These are phyloP conservation scores for Leptographium galeiforme DNA, from an alignment of 2,329 filamentous ascomycete species.

Conservation along the genomic window DNA sequence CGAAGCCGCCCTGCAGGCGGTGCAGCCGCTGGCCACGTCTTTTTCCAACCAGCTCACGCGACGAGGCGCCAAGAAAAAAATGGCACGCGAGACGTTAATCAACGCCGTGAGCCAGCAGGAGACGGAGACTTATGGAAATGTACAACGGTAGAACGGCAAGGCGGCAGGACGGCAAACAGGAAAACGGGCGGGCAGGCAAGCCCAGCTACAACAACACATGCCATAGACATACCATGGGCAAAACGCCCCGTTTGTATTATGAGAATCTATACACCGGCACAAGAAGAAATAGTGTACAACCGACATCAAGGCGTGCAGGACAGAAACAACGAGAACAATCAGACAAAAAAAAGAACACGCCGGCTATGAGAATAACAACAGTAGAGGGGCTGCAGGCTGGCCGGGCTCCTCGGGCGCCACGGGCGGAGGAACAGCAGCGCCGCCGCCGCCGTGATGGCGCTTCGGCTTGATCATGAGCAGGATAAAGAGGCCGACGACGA, in stretches of 20 bases:
- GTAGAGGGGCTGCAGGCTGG: neutral
- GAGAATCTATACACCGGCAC: neutral
- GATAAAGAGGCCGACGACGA: slow-evolving; percentile 81
- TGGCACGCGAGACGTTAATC: slow-evolving; percentile 2
- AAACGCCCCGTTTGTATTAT: no score
- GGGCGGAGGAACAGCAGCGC: neutral
- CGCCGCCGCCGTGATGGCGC: slow-evolving; percentile 17
- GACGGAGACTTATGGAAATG: neutral
- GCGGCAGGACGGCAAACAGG: neutral
- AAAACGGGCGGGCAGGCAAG: no score
- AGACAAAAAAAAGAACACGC: neutral
- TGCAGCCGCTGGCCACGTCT: slow-evolving; percentile 6
- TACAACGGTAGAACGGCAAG: neutral
- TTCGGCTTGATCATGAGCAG: slow-evolving; percentile 70
- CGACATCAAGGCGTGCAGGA: neutral
- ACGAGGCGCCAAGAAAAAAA: slow-evolving; percentile 2
- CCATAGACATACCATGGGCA: neutral
- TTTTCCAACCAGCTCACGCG: slow-evolving; percentile 6
- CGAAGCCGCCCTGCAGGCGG: slow-evolving; percentile 12
- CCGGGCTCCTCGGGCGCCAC: no score
- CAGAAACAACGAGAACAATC: neutral
- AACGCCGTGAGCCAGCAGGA: neutral
- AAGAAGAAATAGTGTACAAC: neutral
- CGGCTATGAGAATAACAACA: no score
- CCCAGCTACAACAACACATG: neutral